Conservation (phyloP, 345 rosid genomes). For the Gossypium mustelinum region DNA sequence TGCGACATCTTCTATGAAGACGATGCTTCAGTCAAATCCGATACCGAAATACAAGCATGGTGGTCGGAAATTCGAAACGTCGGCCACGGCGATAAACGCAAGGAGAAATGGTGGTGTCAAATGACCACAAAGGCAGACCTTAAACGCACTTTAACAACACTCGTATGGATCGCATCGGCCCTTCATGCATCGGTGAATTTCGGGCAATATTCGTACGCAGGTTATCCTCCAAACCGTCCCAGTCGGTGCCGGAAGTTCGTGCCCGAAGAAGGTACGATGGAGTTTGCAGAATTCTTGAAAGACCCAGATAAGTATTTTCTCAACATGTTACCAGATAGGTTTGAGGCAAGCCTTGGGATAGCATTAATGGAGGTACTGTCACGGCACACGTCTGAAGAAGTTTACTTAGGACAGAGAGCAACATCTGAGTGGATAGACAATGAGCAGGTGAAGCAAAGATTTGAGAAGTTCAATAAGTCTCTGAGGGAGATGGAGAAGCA, state of each 20-base stretch:
- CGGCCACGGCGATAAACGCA: conserved; percentile 52
- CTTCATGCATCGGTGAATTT: conserved; percentile 53
- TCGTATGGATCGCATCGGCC: conserved; percentile 60
- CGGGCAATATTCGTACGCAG: conserved; percentile 52
- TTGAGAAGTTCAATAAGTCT: conserved; percentile 29
- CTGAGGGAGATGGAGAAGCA: conserved; percentile 36
- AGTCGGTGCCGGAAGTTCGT: conserved; percentile 37
- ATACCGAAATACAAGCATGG: conserved; percentile 57
- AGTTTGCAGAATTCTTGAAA: conserved; percentile 32
- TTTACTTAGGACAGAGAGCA: conserved; percentile 45
- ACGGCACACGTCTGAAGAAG: conserved; percentile 42
- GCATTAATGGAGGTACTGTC: conserved; percentile 49
- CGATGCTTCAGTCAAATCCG: conserved; percentile 34
- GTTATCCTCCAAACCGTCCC: conserved; percentile 55
- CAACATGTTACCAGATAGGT: conserved; percentile 42
- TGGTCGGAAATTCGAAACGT: conserved; percentile 51
- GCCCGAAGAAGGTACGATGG: conserved; percentile 45
- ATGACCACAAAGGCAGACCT: conserved; percentile 35
- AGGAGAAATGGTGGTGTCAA: conserved; percentile 45
- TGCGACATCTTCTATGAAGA: conserved; percentile 47
- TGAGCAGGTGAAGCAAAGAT: conserved; percentile 27
- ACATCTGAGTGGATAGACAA: conserved; percentile 41
- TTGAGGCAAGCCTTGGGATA: conserved; percentile 34
- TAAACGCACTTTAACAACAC: conserved; percentile 37
- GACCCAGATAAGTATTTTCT: conserved; percentile 48